These are phyloP conservation scores for Pelargonium citronellum DNA, from an alignment of 441 rosid genomes.

Conservation along the genomic window DNA sequence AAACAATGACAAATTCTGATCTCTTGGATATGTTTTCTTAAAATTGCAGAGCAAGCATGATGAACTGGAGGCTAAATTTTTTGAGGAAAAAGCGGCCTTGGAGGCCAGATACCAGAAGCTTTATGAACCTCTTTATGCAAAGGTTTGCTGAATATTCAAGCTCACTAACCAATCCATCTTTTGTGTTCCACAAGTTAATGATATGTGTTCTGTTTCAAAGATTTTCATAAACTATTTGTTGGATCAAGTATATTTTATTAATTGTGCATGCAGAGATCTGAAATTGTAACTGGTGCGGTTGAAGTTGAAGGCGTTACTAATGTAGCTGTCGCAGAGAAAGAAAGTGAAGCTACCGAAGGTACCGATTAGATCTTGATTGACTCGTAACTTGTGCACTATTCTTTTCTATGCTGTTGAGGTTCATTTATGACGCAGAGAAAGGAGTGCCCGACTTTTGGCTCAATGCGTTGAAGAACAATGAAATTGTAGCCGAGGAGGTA, in stretches of 20 bases:
- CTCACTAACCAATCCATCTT: not conserved
- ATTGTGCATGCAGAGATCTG: conserved; percentile 46
- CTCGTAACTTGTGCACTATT: no score
- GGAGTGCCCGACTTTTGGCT: not conserved
- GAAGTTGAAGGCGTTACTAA: conserved; percentile 50
- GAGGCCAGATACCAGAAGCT: conserved; percentile 78
- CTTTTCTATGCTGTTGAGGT: no score
- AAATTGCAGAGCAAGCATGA: conserved; percentile 61
- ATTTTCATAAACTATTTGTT: not conserved
- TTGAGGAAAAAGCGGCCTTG: conserved; percentile 81
- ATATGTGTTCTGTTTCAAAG: not conserved
- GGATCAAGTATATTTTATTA: not conserved
- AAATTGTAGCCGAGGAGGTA: not conserved
- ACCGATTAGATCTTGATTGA: no score
- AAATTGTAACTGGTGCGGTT: conserved; percentile 65
- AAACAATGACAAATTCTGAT: not conserved
- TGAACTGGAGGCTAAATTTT: conserved; percentile 79
- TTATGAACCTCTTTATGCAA: conserved; percentile 68
- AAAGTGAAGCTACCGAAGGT: conserved; percentile 24
- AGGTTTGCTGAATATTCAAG: conserved; percentile 35
- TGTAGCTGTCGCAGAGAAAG: conserved; percentile 42
- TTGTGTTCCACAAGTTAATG: not conserved
- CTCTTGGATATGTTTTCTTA: conserved; percentile 1
- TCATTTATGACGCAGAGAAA: not conserved
- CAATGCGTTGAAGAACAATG: conserved; percentile 1